Evolutionary conservation across 2,329 filamentous ascomycete species (phyloP), one percentile per base, ranked within the genome.

Genomic region (Macroventuria anomochaeta): DNA sequence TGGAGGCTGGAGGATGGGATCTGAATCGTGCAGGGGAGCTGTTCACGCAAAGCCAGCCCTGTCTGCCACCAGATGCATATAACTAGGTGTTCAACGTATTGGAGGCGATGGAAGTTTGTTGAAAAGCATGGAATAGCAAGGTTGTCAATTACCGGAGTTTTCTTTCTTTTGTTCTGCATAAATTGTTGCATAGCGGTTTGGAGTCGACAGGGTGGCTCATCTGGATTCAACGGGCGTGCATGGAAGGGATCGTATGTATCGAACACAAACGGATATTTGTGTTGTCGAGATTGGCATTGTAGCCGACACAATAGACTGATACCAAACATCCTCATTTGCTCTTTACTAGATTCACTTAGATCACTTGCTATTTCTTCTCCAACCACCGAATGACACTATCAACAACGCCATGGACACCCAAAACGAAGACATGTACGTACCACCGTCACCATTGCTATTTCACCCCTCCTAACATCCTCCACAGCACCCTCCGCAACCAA

Each of bases 1-100:
- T 97, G 13, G 82, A 85, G 2, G 86, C 92, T 54, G 90, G 88
- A 51, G 84, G 82, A 31, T 97, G 92, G 91, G 85, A 96, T 70
- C 85, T 93, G 41, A 84, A 89, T 31, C 83, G 84, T 61, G 93
- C 93, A 2, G 77, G 93, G 62, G 79, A 82, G 47, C 85, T 90
- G 26, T 97, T 96, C 70, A 83, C 88, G 58, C 83, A 88, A 61
- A 86, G 90, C 52, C 91, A 88, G 80, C 90, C 67, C 2, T 76
- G 62, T 29, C 56, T 81, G 26, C 74, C 75, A n/a, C 61, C 76
- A 15, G 75, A 78, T 25, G 77, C 77, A 5, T 81, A 76, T 61
- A 68, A 67, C 12, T 66, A 69, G 57, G 33, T 28, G 4, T 28
- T 51, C 20, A 37, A 28, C 17, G 21, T 8, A 6, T 15, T 2